Base-by-base conservation (phyloP, 1,284 basidiomycete species). In the Cystobasidium pallidum region DNA sequence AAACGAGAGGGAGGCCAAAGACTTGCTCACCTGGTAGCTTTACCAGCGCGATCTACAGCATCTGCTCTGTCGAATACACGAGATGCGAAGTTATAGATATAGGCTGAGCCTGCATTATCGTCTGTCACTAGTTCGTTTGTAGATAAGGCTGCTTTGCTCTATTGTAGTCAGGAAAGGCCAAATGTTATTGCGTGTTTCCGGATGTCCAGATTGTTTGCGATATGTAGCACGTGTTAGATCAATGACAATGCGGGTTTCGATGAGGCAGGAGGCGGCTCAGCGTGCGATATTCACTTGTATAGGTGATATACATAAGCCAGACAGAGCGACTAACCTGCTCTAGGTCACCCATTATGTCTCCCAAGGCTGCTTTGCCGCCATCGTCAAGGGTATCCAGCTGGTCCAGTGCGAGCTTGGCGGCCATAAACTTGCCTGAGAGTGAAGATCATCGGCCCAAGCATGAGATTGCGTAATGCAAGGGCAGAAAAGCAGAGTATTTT, bases 71-170 rank as follows among this genome's bases (percentile, higher is more conserved):
- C 83, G 81, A 98, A 99, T 30, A 98, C 88, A 75, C 86, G 90
- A 41, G 95, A 82, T 0, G 92, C 94, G 84, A 97, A 97, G 82
- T 94, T 94, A 83, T 96, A 93, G 34, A 97, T 87, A 79, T 94
- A 94, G 2, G 93, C 92, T 0, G 88, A 86, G 62, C 91, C 91
- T 0, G 88, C 92, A 1, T 86, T 83, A 77, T 96, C 92, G 76
- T 89, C 86, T 71, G 91, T 89, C 72, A 97, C 86, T 1, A 91
- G 89, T 78, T 96, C 93, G 75, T 89, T 88, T 21, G 86, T 82
- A 0, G 86, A 87, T 21, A 96, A 86, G 11, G 88, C 85, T 3
- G 82, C 81, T 82, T 96, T 97, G 84, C 92, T 86, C 80, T 86
- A 76, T 3, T n/a, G 30, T 41, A 51, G 19, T 30, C 21, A 8